Percentiles rank a stretch among this genome's conserved stretches.
phyloP scores from a whole-genome alignment of 1,284 basidiomycete species.

The Schizophyllum amplum region DNA sequence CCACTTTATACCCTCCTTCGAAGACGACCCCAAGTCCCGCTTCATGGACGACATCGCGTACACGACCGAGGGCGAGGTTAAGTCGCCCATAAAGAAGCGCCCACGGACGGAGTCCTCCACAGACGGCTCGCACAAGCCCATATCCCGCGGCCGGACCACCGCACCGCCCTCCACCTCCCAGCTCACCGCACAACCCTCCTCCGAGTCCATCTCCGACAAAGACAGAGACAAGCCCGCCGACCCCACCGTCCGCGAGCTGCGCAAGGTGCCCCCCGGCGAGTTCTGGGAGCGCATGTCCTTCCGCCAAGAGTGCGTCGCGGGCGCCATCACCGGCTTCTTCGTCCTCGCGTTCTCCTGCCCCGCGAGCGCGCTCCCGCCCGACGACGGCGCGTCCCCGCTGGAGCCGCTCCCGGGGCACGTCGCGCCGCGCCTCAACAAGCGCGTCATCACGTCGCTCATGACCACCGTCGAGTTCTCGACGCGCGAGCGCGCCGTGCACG shows the following conservation, averaged over 20 bases:
- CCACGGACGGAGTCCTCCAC: conserved; percentile 24
- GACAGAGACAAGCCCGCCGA: conserved; percentile 28
- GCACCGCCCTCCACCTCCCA: not conserved
- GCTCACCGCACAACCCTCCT: conserved; percentile 12
- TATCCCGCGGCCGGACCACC: conserved; percentile 6
- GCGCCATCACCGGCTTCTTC: conserved; percentile 89
- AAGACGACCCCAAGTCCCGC: conserved; percentile 89
- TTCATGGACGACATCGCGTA: conserved; percentile 84
- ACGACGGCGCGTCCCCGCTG: conserved; percentile 31
- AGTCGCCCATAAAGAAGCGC: conserved; percentile 53
- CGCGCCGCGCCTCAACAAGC: conserved; percentile 53
- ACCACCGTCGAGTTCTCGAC: conserved; percentile 75
- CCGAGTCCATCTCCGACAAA: conserved; percentile 12
- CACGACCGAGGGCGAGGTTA: conserved; percentile 53
- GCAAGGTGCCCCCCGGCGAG: conserved; percentile 57
- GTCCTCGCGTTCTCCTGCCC: conserved; percentile 41
- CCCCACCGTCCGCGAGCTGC: conserved; percentile 39
- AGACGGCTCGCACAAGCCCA: conserved; percentile 10
- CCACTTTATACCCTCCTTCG: conserved; percentile 76
- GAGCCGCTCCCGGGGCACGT: conserved; percentile 54
- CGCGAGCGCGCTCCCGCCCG: conserved; percentile 10
- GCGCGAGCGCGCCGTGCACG: conserved; percentile 51
- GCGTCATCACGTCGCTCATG: conserved; percentile 60
- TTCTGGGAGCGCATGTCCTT: conserved; percentile 96
- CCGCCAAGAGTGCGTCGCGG: conserved; percentile 82